Percentiles rank a stretch among this genome's conserved stretches.
phyloP scores from a whole-genome alignment of 805 yeast species.

The Kuraishia floccosa region DNA sequence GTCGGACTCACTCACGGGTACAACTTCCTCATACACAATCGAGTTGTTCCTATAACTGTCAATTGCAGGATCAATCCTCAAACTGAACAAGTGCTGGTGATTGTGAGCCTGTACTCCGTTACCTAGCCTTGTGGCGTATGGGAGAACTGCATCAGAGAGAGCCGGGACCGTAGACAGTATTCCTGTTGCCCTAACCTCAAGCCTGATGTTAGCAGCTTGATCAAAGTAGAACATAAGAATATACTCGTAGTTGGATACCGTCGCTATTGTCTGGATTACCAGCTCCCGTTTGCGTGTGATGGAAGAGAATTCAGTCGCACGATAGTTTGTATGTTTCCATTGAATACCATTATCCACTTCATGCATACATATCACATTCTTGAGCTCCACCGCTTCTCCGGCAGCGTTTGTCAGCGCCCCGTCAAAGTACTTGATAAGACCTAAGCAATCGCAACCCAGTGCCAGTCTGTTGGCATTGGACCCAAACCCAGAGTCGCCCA shows the following conservation, averaged over 20 bases:
- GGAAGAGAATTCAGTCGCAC: slow-evolving; percentile 57
- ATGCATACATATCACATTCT: slow-evolving; percentile 71
- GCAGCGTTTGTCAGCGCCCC: slow-evolving; percentile 40
- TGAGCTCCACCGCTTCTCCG: slow-evolving; percentile 52
- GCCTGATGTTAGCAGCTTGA: slow-evolving; percentile 67
- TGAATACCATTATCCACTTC: slow-evolving; percentile 69
- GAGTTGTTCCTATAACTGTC: slow-evolving; percentile 75
- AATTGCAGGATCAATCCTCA: slow-evolving; percentile 73
- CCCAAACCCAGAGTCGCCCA: slow-evolving; percentile 83
- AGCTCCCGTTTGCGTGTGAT: slow-evolving; percentile 74
- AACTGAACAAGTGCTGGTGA: slow-evolving; percentile 73
- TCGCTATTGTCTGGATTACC: slow-evolving; percentile 70
- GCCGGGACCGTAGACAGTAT: slow-evolving; percentile 77
- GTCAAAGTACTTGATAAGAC: slow-evolving; percentile 66
- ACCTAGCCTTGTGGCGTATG: slow-evolving; percentile 68
- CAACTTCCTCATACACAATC: slow-evolving; percentile 63
- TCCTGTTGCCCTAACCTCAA: slow-evolving; percentile 81
- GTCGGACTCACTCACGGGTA: slow-evolving; percentile 45
- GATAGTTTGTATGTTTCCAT: slow-evolving; percentile 71
- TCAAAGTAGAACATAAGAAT: slow-evolving; percentile 60
- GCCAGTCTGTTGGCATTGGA: slow-evolving; percentile 53
- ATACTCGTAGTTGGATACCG: slow-evolving; percentile 80
- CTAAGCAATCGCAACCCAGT: slow-evolving; percentile 77
- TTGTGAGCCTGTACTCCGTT: slow-evolving; percentile 77
- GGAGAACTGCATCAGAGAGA: slow-evolving; percentile 54